Evolutionary conservation across 257 asterid genomes (phyloP), one percentile per base, ranked within the genome.

Genomic region (Coffea eugenioides): DNA sequence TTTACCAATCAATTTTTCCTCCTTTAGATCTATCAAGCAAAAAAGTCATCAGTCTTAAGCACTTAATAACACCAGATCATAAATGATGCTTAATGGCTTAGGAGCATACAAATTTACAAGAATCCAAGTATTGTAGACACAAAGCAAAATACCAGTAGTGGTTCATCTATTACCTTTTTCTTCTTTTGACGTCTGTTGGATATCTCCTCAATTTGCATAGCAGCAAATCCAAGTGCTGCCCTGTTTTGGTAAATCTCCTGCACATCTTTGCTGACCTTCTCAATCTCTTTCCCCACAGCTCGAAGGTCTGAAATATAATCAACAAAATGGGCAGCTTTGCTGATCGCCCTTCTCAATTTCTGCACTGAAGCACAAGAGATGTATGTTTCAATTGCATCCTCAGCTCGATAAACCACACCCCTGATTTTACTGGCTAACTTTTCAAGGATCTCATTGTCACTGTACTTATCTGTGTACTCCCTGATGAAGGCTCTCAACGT

Each of bases 331-430:
- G 46, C 4, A 6, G 64, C 72, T 62, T 23, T 79, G 45, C 62
- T 11, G 1, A 70, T 1, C 21, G 20, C 3, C 8, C 7, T 8
- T 49, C 71, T 70, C 11, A 20, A 8, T 16, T 41, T 71, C 9
- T 56, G 67, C 13, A 23, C 52, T 12, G 77, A n/a, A 14, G 65
- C 67, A 23, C 20, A 54, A 1, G 71, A 54, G 4, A 79, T 49
- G 16, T 54, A 79, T 7, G 65, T 70, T 13, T 79, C 82, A 16
- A 79, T 31, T 6, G 49, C 71, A 57, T 79, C 82, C 68, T 79
- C 82, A 61, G 82, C 77, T 70, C 43, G 52, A 34, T 71, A 27
- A 7, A 78, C 70, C 41, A 57, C 51, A 0, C 36, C 8, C 8
- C 77, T 70, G 43, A 79, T 79, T 15, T 79, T 54, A 9, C 27